phyloP scores from a whole-genome alignment of 108 stramenopile genomes.

The Nitzschia palea region DNA sequence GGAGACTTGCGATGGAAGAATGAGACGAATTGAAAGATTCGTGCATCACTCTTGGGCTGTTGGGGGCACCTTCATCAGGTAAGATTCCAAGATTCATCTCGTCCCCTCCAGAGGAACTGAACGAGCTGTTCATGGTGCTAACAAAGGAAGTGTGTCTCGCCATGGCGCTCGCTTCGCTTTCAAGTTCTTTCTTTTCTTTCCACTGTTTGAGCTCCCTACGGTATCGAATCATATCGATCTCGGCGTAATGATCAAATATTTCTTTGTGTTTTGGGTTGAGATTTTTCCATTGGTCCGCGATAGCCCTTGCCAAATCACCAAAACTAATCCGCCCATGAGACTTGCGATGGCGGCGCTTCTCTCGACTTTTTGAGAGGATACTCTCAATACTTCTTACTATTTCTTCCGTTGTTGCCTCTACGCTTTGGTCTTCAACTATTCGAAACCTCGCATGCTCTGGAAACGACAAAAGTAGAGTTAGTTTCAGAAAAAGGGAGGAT shows the following conservation, averaged over 20 bases:
- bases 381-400: slow-evolving; percentile 31
- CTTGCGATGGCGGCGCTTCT: slow-evolving; percentile 40
- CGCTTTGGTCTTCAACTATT: slow-evolving; percentile 25
- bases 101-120: neutral
- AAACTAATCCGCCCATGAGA: slow-evolving; percentile 77
- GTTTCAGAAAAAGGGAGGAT: neutral
- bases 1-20: neutral
- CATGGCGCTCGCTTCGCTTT: slow-evolving; percentile 5
- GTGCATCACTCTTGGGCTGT: slow-evolving; percentile 8
- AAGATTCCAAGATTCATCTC: neutral
- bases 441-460: slow-evolving; percentile 29
- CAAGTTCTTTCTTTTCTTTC: slow-evolving; percentile 33
- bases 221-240: slow-evolving; percentile 46
- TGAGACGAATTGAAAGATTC: slow-evolving; percentile 27
- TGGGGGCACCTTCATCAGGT: neutral
- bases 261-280: slow-evolving; percentile 18
- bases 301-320: slow-evolving; percentile 63
- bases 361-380: slow-evolving; percentile 28
- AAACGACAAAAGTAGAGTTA: neutral
- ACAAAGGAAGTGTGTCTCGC: slow-evolving; percentile 3
- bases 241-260: slow-evolving; percentile 41
- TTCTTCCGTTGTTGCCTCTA: slow-evolving; percentile 25
- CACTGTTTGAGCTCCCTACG: slow-evolving; percentile 33
- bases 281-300: slow-evolving; percentile 63
- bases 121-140: slow-evolving; percentile 1